Evolutionary conservation across 495 filamentous ascomycete species (phyloP).

Genomic region (Aspergillus campestris): DNA sequence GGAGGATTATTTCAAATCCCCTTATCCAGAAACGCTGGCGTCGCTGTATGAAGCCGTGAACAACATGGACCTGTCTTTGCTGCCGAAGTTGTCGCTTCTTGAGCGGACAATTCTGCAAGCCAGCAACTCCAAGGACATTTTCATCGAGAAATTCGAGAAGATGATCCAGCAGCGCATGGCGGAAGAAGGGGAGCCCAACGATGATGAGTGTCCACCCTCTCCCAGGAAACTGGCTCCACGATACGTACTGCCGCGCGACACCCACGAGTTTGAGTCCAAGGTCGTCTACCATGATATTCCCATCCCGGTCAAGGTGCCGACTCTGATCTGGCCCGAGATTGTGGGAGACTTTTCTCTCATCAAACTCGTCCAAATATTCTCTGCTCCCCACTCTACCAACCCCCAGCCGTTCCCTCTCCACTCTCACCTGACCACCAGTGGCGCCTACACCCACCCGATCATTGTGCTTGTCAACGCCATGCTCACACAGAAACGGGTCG

Average conservation of each 20-base stretch:
- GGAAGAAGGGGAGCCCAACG: constrained; percentile 31
- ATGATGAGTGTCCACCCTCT: constrained; percentile 29
- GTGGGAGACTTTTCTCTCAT: constrained; percentile 97
- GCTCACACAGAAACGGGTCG: constrained; percentile 91
- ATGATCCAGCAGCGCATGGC: constrained; percentile 69
- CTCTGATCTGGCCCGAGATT: constrained; percentile 86
- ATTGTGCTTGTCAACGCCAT: constrained; percentile 52
- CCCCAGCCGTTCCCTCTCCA: constrained; percentile 85
- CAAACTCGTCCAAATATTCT: constrained; percentile 92
- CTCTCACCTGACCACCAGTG: constrained; percentile 87
- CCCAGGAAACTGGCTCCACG: constrained; percentile 40
- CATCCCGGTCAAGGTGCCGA: constrained; percentile 91
- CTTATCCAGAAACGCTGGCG: constrained; percentile 80
- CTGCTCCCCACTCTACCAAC: constrained; percentile 64
- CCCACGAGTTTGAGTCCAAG: constrained; percentile 91
- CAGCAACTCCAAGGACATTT: constrained; percentile 91
- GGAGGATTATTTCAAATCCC: constrained; percentile 95
- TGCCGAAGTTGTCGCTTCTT: constrained; percentile 77
- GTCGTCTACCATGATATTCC: constrained; percentile 93
- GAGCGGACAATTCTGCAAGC: constrained; percentile 82
- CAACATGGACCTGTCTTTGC: constrained; percentile 88
- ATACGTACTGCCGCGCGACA: constrained; percentile 77
- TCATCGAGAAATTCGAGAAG: constrained; percentile 93
- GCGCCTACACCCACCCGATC: constrained; percentile 52
- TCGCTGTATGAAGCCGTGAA: constrained; percentile 89